A percentile compares a stretch with the other conserved stretches of the same genome.
Evolutionary conservation across 805 yeast genomes (phyloP).

Genomic region (Hanseniaspora hatyaiensis): DNA sequence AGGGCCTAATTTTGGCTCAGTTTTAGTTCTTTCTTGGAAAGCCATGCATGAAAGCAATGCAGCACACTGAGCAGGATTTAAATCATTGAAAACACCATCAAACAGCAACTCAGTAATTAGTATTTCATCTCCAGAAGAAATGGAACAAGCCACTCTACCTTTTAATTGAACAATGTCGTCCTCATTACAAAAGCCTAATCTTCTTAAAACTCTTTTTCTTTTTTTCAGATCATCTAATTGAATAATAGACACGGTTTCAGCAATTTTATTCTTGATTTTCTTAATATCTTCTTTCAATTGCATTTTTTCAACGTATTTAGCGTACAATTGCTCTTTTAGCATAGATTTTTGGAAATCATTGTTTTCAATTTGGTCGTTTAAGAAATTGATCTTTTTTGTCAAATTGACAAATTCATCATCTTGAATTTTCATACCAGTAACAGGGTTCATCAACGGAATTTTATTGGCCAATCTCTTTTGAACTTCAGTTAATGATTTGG

Average conservation of each 20-base stretch:
- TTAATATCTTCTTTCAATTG: slow-evolving; percentile 49
- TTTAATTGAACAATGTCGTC: slow-evolving; percentile 86
- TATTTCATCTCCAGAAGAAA: slow-evolving; percentile 76
- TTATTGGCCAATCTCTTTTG: slow-evolving; percentile 80
- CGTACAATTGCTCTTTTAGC: slow-evolving; percentile 50
- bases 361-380: slow-evolving; percentile 59
- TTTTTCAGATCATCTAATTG: slow-evolving; percentile 89
- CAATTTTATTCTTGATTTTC: slow-evolving; percentile 49
- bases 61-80: slow-evolving; percentile 83
- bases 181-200: slow-evolving; percentile 79
- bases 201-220: slow-evolving; percentile 82
- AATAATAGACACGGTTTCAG: slow-evolving; percentile 78
- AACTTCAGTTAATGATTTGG: slow-evolving; percentile 68
- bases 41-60: slow-evolving; percentile 88
- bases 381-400: slow-evolving; percentile 65
- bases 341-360: slow-evolving; percentile 59
- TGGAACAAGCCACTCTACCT: slow-evolving; percentile 96
- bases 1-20: slow-evolving; percentile 70
- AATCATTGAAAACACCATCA: slow-evolving; percentile 86
- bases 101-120: slow-evolving; percentile 82
- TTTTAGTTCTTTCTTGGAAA: slow-evolving; percentile 90
- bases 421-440: slow-evolving; percentile 82
- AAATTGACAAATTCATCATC: slow-evolving; percentile 65
- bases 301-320: slow-evolving; percentile 53
- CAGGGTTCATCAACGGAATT: slow-evolving; percentile 80